These are phyloP conservation scores for Leccinum subgranulosum DNA, from an alignment of 768 basidiomycete species.

Conservation along the genomic window DNA sequence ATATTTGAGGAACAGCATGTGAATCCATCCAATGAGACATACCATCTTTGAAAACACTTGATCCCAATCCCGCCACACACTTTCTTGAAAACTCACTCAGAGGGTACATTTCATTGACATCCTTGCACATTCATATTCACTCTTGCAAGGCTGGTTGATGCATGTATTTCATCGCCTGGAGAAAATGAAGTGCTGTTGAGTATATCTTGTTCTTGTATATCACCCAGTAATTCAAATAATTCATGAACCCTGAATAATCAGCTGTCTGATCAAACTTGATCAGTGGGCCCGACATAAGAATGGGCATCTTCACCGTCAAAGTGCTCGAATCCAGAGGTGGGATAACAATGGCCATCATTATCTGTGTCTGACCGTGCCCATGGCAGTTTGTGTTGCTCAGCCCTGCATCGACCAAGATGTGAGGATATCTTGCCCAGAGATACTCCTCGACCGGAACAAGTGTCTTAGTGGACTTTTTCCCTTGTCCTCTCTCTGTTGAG, in stretches of 20 bases:
- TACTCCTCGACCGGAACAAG: conserved; percentile 46
- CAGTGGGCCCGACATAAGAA: conserved; percentile 17
- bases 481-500: conserved; percentile 34
- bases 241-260: conserved; percentile 51
- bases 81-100: conserved; percentile 31
- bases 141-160: conserved; percentile 53
- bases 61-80: conserved; percentile 57
- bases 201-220: conserved; percentile 52
- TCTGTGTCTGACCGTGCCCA: conserved; percentile 18
- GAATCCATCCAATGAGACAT: conserved; percentile 55
- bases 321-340: conserved; percentile 6
- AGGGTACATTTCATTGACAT: conserved; percentile 36
- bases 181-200: conserved; percentile 69
- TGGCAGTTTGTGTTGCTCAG: conserved; percentile 13
- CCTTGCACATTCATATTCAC: conserved; percentile 45
- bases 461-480: conserved; percentile 37
- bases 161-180: conserved; percentile 71
- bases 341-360: conserved; percentile 23
- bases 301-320: conserved; percentile 8
- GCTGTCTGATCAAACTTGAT: conserved; percentile 43
- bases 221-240: conserved; percentile 61
- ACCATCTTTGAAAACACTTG: conserved; percentile 49
- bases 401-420: conserved; percentile 7
- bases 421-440: conserved; percentile 13
- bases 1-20: conserved; percentile 66